phyloP scores from a whole-genome alignment of 805 yeast genomes.

The Alloascoidea africana region DNA sequence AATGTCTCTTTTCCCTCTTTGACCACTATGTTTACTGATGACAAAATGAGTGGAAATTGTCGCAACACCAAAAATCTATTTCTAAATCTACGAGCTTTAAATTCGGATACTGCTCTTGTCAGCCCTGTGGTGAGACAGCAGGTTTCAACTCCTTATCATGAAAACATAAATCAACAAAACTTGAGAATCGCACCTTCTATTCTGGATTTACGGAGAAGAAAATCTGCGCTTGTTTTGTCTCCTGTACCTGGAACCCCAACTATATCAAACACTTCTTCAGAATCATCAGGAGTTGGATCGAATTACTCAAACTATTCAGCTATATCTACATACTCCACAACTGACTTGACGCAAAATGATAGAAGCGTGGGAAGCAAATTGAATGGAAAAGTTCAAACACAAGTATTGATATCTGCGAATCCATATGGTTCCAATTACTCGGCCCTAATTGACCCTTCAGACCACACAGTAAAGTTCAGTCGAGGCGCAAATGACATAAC shows the following conservation, averaged over 20 bases:
- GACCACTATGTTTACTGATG: no score
- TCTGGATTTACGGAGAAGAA: neutral
- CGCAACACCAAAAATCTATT: no score
- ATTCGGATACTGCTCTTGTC: neutral
- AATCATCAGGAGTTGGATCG: neutral
- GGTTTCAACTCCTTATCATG: neutral
- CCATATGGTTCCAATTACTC: neutral
- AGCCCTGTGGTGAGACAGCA: neutral
- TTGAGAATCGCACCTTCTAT: neutral
- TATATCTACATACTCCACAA: neutral
- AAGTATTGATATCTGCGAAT: no score
- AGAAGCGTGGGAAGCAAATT: neutral
- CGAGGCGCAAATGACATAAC: no score
- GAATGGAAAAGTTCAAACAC: neutral
- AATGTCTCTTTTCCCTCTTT: no score
- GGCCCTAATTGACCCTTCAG: neutral
- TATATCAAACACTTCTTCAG: neutral
- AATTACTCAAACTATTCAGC: neutral
- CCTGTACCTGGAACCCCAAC: conserved; percentile 1
- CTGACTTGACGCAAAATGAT: neutral
- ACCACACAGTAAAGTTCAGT: neutral
- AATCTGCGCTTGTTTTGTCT: neutral
- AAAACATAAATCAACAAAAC: no score
- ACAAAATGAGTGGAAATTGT: no score
- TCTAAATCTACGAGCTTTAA: conserved; percentile 1